phyloP scores from a whole-genome alignment of 2,329 filamentous ascomycete genomes.

The Talaromyces amestolkiae region DNA sequence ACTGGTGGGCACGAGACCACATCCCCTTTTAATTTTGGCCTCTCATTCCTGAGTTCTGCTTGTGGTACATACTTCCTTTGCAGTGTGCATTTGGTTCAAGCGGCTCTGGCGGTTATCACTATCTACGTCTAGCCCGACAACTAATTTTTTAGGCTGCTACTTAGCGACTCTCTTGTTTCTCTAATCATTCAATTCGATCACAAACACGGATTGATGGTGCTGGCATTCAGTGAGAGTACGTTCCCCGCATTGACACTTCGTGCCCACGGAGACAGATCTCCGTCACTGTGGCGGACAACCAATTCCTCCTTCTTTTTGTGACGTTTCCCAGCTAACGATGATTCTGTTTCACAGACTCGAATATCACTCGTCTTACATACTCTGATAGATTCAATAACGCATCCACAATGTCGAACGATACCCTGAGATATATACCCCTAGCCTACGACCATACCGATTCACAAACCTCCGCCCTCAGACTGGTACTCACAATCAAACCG shows the following conservation, averaged over 20 bases:
- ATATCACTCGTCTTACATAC: no score
- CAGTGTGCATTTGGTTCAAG: not conserved
- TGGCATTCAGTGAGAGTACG: not conserved
- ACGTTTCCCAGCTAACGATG: not conserved
- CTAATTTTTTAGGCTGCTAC: not conserved
- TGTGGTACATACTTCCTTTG: not conserved
- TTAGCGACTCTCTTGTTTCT: not conserved
- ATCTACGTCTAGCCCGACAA: constrained; percentile 18
- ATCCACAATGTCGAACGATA: constrained; percentile 18
- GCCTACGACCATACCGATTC: constrained; percentile 75
- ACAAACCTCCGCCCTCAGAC: constrained; percentile 71
- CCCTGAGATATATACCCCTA: constrained; percentile 62
- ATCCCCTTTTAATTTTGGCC: constrained; percentile 21
- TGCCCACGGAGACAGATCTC: not conserved
- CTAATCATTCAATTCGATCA: not conserved
- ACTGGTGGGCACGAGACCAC: constrained; percentile 34
- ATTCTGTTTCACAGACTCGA: not conserved
- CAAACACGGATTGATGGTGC: not conserved
- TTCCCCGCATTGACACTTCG: constrained; percentile 3
- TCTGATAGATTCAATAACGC: not conserved
- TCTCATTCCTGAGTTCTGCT: constrained; percentile 20
- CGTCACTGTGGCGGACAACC: not conserved
- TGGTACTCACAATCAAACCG: constrained; percentile 76
- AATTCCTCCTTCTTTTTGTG: not conserved
- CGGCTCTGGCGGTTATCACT: constrained; percentile 3